These are phyloP conservation scores for Fusarium palustre DNA, from an alignment of 2,329 filamentous ascomycete species.

Conservation along the genomic window DNA sequence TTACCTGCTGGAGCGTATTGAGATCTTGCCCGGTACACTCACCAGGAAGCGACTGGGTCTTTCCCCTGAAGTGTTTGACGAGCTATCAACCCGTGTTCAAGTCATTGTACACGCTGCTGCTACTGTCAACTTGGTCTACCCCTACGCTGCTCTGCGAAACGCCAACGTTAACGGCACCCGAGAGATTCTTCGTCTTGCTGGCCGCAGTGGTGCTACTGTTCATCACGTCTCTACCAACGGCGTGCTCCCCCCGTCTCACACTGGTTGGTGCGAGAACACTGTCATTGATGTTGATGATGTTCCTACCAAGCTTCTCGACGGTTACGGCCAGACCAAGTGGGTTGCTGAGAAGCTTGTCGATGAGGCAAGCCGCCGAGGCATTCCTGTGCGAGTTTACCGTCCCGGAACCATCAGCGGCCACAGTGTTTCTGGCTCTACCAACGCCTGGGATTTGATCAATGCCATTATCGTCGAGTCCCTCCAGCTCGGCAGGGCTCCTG, in stretches of 20 bases:
- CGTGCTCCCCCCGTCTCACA: constrained; percentile 76
- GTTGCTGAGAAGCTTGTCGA: constrained; percentile 80
- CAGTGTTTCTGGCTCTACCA: constrained; percentile 78
- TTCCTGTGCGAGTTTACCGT: constrained; percentile 78
- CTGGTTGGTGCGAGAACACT: constrained; percentile 77
- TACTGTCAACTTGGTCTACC: constrained; percentile 84
- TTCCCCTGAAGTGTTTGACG: constrained; percentile 71
- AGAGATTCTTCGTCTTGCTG: constrained; percentile 78
- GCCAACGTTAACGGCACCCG: constrained; percentile 84
- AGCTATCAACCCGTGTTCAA: constrained; percentile 72
- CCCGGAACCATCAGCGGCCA: constrained; percentile 84
- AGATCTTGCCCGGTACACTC: constrained; percentile 79
- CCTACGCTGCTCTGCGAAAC: constrained; percentile 79
- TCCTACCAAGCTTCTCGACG: constrained; percentile 74
- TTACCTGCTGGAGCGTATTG: constrained; percentile 80
- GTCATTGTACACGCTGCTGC: constrained; percentile 83
- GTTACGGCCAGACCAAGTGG: constrained; percentile 86
- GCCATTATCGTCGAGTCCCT: constrained; percentile 82
- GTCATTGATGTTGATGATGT: constrained; percentile 76
- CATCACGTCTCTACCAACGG: constrained; percentile 86
- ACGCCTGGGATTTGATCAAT: constrained; percentile 81
- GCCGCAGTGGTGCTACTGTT: constrained; percentile 74
- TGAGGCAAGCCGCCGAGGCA: constrained; percentile 74
- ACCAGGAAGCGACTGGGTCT: constrained; percentile 76
- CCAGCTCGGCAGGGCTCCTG: constrained; percentile 75